Evolutionary conservation across 2,329 filamentous ascomycete genomes (phyloP), one percentile per base, ranked within the genome.

Genomic region (Pleomassaria siparia): DNA sequence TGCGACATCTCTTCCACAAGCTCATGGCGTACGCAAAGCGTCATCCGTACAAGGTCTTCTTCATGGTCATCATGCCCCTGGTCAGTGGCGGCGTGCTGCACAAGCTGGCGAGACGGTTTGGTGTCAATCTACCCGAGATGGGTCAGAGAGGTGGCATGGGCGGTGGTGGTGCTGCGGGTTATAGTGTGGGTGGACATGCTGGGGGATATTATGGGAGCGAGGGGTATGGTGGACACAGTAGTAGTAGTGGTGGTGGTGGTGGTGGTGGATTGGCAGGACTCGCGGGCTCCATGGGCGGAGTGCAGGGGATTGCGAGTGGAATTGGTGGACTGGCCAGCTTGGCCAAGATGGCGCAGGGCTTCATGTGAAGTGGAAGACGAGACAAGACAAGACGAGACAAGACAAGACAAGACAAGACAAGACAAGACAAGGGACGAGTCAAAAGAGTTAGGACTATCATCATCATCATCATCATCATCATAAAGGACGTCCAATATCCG

Each of bases 11-110:
- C 53, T 75, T 96, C 47, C 87, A 87, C 63, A 86, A 95, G 67
- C 83, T 96, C 8, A 78, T 87, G 68, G 82, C 86, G 68, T 95
- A 92, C 74, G 87, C 89, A 62, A 87, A 89, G 67, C 80, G 84
- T 29, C 87, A 96, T 74, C 92, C 91, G 0, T 74, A 90, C 66
- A 95, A 95, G 74, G 88, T 95, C 40, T 88, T 96, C 76, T 88
- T 96, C 76, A 81, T 91, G 53, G 86, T 96, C 53, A 81, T 96
- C 62, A 84, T 96, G 81, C 92, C 92, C 9, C 79, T 97, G 48
- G 76, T 96, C 62, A 91, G 87, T 1, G 89, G 89, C 43, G 92
- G 92, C 25, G 87, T 89, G 22, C 74, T 96, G 56, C 85, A 85
- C 8, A 88, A 87, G 39, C 76, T 96, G 36, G 80, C 96, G 37